Conservation (phyloP, 2,329 filamentous ascomycete species). For the Botrytis galanthina region DNA sequence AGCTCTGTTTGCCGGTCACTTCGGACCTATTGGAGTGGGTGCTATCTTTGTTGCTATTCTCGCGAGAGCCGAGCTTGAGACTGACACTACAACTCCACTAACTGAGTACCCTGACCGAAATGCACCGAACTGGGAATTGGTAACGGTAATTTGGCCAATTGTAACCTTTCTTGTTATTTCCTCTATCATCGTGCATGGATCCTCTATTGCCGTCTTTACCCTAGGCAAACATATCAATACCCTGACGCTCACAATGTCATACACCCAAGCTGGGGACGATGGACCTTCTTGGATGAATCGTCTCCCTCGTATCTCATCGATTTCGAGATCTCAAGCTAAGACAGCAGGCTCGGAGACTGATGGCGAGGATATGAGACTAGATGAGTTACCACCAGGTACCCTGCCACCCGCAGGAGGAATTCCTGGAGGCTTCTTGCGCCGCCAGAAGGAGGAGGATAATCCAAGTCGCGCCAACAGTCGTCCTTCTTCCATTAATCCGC, state of each 20-base stretch:
- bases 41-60: constrained; percentile 95
- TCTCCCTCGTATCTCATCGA: constrained; percentile 67
- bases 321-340: constrained; percentile 77
- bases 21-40: constrained; percentile 94
- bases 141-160: constrained; percentile 92
- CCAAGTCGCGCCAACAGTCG: constrained; percentile 54
- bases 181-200: constrained; percentile 94
- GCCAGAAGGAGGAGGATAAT: constrained; percentile 74
- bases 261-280: constrained; percentile 85
- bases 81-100: constrained; percentile 68
- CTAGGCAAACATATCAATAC: constrained; percentile 98
- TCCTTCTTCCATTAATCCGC: constrained; percentile 57
- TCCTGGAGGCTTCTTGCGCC: constrained; percentile 74
- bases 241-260: constrained; percentile 90
- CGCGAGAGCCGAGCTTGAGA: constrained; percentile 86
- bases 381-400: constrained; percentile 64
- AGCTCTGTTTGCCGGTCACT: constrained; percentile 93
- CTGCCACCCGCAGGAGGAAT: constrained; percentile 71
- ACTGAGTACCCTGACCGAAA: constrained; percentile 54
- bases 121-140: constrained; percentile 62
- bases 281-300: constrained; percentile 94
- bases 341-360: constrained; percentile 77
- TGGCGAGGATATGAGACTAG: constrained; percentile 60
- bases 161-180: constrained; percentile 90
- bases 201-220: constrained; percentile 97